Base-by-base conservation (phyloP, 169 alveolate genomes). In the Blepharisma undulans region DNA sequence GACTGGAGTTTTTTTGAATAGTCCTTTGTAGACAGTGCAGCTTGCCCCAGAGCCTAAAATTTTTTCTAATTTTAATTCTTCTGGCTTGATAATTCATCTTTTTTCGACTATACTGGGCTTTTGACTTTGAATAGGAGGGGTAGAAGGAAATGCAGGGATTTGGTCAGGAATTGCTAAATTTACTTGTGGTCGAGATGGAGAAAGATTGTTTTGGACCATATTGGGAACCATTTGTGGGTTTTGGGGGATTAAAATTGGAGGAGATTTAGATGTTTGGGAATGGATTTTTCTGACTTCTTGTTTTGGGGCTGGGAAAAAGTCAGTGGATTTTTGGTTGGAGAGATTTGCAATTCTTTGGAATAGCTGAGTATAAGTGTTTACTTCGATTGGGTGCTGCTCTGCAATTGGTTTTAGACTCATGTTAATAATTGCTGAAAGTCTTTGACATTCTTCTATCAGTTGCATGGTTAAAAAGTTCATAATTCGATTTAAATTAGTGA, bases 21-120 rank as follows among this genome's bases (percentile, higher is more conserved):
- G 36, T 29, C 95, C 95, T 72, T 71, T 79, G 84, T 90, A 93
- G 10, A 93, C 94, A 34, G 92, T 89, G 87, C 94, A 79, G 66
- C 90, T 87, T 32, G 92, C 92, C 19, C 95, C 95, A 12, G 66
- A 71, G 22, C 93, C 95, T n/a, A 93, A 61, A n/a, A 32, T 32
- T 59, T 86, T 79, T 85, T 88, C 76, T 8, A 90, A 66, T 90
- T 92, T 90, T 59, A 92, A 72, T 16, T 90, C 89, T 72, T 74
- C 80, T 48, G 84, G 82, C 27, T 87, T 87, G 72, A 92, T 90
- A 72, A 85, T 90, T 93, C 95, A 92, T 18, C 90, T 85, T 30
- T 60, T 86, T 21, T 86, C 91, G 0, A 86, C 36, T 19, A 27
- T 22, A 14, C 33, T 29, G 12, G 80, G 80, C 33, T 29, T 29